Base-by-base conservation (phyloP, 1,284 basidiomycete genomes). In the Irpex sp. region DNA sequence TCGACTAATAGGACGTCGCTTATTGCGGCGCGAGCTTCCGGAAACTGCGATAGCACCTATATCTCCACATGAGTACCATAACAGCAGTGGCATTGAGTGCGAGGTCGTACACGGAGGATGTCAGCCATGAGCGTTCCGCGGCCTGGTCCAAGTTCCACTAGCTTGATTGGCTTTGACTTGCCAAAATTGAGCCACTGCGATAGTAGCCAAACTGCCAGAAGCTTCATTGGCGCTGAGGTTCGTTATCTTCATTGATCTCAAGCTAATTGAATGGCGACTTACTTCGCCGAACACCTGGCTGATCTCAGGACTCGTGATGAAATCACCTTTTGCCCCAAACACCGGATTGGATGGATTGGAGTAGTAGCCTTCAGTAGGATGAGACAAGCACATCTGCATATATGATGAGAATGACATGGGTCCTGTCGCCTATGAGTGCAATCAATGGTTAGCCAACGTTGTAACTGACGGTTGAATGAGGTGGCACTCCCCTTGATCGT, bases 281-380 rank as follows among this genome's bases (percentile, higher is more conserved):
- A 95, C 95, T 87, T 99, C 97, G 66, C 97, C 97, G 75, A 99
- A 99, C 0, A 95, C 87, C 74, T 98, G 96, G 68, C 88, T 93
- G 61, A 99, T 98, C 74, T 99, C 97, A 1, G 97, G 97, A 66
- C 92, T 95, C 1, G 97, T 99, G 47, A 94, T 91, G 71, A 99
- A 99, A 78, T 99, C 97, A 2, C 97, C 97, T 39, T 83, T 81
- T 0, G 85, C 70, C 8, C 97, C 97, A 70, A 99, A 93, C 2
- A 98, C 90, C 47, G 88, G 82, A 63, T 89, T 81, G 4, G 76
- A 68, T 0, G 85, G 79, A 61, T 89, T 88, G 81, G 90, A 92
- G 78, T 98, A 97, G 76, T 98, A 98, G 0, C 95, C 95, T 63
- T 93, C 80, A 0, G 84, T 89, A 0, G 95, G 94, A 75, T 97